Base-by-base conservation (phyloP, 768 basidiomycete genomes). In the Pisolithus microcarpus region DNA sequence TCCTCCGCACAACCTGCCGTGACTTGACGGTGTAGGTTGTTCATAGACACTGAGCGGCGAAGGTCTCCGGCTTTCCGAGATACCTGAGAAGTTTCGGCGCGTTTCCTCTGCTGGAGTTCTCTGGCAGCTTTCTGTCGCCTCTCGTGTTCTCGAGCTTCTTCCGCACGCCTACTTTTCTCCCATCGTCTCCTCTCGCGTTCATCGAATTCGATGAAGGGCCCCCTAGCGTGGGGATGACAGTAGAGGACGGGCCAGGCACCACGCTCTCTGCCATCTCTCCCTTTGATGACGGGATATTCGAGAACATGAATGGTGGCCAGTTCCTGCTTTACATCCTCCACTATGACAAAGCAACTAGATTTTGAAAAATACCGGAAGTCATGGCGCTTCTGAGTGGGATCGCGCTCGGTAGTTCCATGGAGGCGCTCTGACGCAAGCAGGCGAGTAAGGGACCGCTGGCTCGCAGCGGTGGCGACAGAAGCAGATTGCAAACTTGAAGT, bases 241-340 rank as follows among this genome's bases (percentile, higher is more conserved):
- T 90, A 75, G 5, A 94, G 74, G 28, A 88, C 75, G 11, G 96
- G 96, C 88, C 91, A 98, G 2, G 82, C 75, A 3, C 78, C 76
- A 50, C 72, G 77, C 46, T 75, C 73, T 46, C 73, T 70, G 36
- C 67, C 78, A 59, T 78, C 82, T 50, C 70, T 78, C 52, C 70
- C 71, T 58, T 76, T 81, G 24, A 70, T 61, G 19, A 78, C 63
- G 28, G 77, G 70, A 67, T 95, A 97, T 65, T 98, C 92, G 52
- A 89, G 82, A 16, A 80, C 78, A 48, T 87, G 82, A 55, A 98
- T 79, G 2, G 96, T 90, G 13, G 91, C 85, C 38, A 93, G 73
- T 58, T 91, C 85, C 49, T 85, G 81, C 4, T 77, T 79, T 51
- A 91, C 77, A 61, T 98, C 95, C 65, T 98, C 94, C n/a, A 97